phyloP scores from a whole-genome alignment of 2,329 filamentous ascomycete genomes.

The Macrophomina pseudophaseolina region DNA sequence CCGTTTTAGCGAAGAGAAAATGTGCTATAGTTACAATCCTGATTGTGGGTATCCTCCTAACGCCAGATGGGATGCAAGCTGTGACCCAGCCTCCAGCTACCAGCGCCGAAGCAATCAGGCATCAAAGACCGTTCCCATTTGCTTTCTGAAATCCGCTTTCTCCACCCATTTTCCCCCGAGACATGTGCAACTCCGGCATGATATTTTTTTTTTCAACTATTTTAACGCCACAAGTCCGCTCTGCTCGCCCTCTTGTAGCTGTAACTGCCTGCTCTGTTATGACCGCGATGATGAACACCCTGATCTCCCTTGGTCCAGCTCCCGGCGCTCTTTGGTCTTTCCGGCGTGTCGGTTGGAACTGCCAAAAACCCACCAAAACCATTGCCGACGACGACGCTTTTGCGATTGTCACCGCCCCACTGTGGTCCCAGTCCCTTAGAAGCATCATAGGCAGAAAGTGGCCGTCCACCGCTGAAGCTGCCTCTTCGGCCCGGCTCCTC shows the following conservation, averaged over 20 bases:
- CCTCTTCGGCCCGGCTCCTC: constrained; percentile 51
- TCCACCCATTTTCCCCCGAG: neutral
- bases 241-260: constrained; percentile 21
- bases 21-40: constrained; percentile 21
- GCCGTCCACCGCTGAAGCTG: constrained; percentile 47
- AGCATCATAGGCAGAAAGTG: constrained; percentile 52
- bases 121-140: constrained; percentile 3
- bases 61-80: constrained; percentile 25
- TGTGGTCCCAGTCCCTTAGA: constrained; percentile 57
- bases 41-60: constrained; percentile 26
- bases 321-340: constrained; percentile 43
- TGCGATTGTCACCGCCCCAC: constrained; percentile 65
- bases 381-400: constrained; percentile 69
- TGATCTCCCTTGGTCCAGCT: constrained; percentile 27
- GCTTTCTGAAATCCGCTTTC: neutral
- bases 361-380: constrained; percentile 70
- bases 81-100: constrained; percentile 25
- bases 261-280: constrained; percentile 6
- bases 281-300: neutral
- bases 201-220: neutral
- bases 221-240: constrained; percentile 26
- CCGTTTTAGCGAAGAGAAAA: neutral
- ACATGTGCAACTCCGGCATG: neutral
- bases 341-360: constrained; percentile 54
- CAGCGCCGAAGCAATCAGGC: constrained; percentile 25